Percentiles rank a stretch among this genome's conserved stretches.
Conservation (phyloP, 2,329 filamentous ascomycete species). For the Cercospora sojina region DNA sequence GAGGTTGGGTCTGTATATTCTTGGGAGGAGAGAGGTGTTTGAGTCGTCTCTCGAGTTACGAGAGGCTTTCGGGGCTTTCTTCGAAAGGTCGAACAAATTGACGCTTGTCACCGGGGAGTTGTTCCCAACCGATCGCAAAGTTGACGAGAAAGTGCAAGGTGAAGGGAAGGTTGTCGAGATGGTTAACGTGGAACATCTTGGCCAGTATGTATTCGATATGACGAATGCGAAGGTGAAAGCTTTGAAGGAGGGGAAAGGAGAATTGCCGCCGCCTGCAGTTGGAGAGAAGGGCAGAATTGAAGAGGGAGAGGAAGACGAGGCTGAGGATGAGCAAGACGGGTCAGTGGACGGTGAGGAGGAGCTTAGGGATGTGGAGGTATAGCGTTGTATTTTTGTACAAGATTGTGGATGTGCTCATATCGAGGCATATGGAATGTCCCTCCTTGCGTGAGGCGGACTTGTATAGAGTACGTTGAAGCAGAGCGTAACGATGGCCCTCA, state of each 20-base stretch:
- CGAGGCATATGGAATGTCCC: background rate
- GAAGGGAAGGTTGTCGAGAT: slow-evolving; percentile 63
- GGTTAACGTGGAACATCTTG: slow-evolving; percentile 89
- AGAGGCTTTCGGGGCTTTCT: slow-evolving; percentile 77
- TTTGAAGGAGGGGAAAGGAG: slow-evolving; percentile 47
- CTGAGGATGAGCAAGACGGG: slow-evolving; percentile 28
- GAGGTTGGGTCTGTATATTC: slow-evolving; percentile 84
- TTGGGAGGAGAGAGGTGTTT: slow-evolving; percentile 85
- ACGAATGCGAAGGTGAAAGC: slow-evolving; percentile 68
- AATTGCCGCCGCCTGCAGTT: slow-evolving; percentile 27
- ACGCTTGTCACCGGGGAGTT: slow-evolving; percentile 81
- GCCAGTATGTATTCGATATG: slow-evolving; percentile 97
- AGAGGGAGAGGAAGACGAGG: slow-evolving; percentile 38
- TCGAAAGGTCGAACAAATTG: slow-evolving; percentile 67
- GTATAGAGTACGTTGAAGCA: background rate
- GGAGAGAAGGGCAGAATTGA: slow-evolving; percentile 26
- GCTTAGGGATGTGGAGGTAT: slow-evolving; percentile 13
- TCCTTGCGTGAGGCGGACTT: background rate
- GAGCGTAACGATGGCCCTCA: background rate
- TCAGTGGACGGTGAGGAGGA: background rate
- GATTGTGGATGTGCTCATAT: background rate
- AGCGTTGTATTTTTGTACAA: background rate
- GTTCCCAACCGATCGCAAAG: slow-evolving; percentile 64
- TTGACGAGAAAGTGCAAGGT: slow-evolving; percentile 44
- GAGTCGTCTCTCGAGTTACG: slow-evolving; percentile 84